Base-by-base conservation (phyloP, 441 rosid species). In the Gossypium schwendimanii region DNA sequence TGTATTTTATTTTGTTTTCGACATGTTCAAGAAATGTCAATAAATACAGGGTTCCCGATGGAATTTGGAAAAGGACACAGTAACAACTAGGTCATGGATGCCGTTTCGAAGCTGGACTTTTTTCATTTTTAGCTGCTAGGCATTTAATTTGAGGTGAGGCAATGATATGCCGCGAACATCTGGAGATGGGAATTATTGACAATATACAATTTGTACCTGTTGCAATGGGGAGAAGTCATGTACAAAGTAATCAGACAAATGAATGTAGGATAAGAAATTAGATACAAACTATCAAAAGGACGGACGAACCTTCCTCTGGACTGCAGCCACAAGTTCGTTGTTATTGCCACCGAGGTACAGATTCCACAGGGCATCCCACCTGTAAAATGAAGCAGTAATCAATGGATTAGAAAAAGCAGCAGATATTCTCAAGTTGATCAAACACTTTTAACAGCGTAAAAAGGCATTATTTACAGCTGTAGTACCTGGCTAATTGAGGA, bases 301-400 rank as follows among this genome's bases (percentile, higher is more conserved):
- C 64, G 76, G 81, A 53, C 79, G 63, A n/a, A 87, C 83, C 81
- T 73, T 69, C 68, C 64, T 70, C 17, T 66, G 73, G 77, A 39
- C 31, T 67, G 72, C 70, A 52, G 74, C 78, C 73, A 79, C n/a
- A 24, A 58, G 69, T 71, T 49, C 28, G 76, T 80, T 82, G 61
- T 68, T 49, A 36, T 82, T 78, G 14, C 70, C 58, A 21, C 39
- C 70, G n/a, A 54, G 69, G 73, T 61, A 50, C 50, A 63, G 72
- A 44, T 73, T 71, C 76, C 58, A 73, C 12, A 49, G 6, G 73
- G 77, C 73, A 70, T 75, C 24, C 63, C 76, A 67, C 77, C 89
- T 84, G 79, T 76, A 72, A 74, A 69, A 72, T 14, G 24, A 79
- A 79, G 77, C 65, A 77, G 80, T 73, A 64, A 76, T 52, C 3